A percentile compares a stretch with the other conserved stretches of the same genome.
These are phyloP conservation scores for Termitomyces eurrhizus DNA, from an alignment of 768 basidiomycete genomes.

Conservation along the genomic window DNA sequence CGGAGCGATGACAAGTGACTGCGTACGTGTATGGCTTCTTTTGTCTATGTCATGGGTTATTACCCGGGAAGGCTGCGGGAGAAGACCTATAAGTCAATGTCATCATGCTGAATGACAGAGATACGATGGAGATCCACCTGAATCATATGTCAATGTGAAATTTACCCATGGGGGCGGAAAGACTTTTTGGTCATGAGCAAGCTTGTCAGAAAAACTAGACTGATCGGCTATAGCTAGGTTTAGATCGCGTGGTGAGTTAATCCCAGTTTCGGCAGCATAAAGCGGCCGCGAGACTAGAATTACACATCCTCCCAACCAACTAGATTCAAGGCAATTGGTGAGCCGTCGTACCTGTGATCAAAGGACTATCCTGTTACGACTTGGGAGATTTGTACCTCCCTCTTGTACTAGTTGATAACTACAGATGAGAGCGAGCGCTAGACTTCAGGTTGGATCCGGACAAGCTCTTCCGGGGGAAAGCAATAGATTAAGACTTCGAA, in stretches of 20 bases:
- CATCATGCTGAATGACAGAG: not conserved
- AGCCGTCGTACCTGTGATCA: not conserved
- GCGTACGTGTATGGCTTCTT: slow-evolving; percentile 2
- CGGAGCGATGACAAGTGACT: slow-evolving; percentile 5
- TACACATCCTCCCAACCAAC: not conserved
- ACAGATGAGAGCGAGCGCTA: not conserved
- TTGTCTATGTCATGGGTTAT: not conserved
- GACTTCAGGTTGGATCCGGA: not conserved
- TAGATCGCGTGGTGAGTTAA: not conserved
- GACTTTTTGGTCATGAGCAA: too few species aligned
- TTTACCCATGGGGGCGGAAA: not conserved
- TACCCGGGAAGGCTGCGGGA: not conserved
- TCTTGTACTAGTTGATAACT: not conserved
- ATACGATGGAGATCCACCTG: not conserved
- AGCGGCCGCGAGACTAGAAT: not conserved
- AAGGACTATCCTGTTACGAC: not conserved
- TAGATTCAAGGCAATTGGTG: not conserved
- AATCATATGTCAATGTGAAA: not conserved
- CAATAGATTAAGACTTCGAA: not conserved
- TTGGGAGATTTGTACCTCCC: too few species aligned
- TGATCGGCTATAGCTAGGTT: not conserved
- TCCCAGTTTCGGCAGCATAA: not conserved
- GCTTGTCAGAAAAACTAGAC: not conserved
- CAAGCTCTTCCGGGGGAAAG: not conserved
- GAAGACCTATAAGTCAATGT: not conserved